Evolutionary conservation across 2,329 filamentous ascomycete species (phyloP).

Genomic region (Exophiala phaeomuriformis): DNA sequence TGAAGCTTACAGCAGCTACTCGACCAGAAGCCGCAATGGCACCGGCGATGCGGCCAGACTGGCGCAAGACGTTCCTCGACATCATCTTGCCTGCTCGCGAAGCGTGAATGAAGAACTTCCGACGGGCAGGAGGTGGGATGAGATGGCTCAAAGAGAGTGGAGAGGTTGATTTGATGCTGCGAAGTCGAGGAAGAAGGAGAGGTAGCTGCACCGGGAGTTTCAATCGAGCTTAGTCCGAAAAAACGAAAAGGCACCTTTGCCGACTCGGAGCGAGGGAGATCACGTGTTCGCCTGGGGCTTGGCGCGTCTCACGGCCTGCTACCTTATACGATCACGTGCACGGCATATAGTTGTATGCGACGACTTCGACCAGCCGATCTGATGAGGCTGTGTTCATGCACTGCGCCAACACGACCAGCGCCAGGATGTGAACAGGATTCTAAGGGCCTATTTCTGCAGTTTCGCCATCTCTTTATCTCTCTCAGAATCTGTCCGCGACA

Average conservation of each 20-base stretch:
- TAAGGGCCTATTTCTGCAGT: not conserved
- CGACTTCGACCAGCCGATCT: conserved; percentile 1
- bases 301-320: not conserved
- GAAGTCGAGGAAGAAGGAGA: conserved; percentile 14
- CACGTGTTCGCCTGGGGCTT: conserved; percentile 2
- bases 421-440: not conserved
- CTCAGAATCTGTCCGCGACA: not conserved
- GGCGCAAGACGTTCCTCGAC: conserved; percentile 97
- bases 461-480: not conserved
- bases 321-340: not conserved
- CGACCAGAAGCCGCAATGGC: conserved; percentile 87
- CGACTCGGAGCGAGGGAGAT: not conserved
- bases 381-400: not conserved
- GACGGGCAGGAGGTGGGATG: conserved; percentile 17
- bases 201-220: conserved; percentile 11
- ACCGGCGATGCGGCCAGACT: conserved; percentile 90
- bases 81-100: conserved; percentile 55
- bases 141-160: conserved; percentile 37
- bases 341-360: not conserved
- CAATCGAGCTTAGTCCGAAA: conserved; percentile 14
- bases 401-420: not conserved
- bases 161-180: conserved; percentile 29
- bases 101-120: conserved; percentile 21
- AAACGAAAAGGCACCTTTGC: conserved; percentile 1
- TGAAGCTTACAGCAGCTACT: conserved; percentile 82